Conservation (phyloP, 2,329 filamentous ascomycete species). For the Ascochyta fabae region DNA sequence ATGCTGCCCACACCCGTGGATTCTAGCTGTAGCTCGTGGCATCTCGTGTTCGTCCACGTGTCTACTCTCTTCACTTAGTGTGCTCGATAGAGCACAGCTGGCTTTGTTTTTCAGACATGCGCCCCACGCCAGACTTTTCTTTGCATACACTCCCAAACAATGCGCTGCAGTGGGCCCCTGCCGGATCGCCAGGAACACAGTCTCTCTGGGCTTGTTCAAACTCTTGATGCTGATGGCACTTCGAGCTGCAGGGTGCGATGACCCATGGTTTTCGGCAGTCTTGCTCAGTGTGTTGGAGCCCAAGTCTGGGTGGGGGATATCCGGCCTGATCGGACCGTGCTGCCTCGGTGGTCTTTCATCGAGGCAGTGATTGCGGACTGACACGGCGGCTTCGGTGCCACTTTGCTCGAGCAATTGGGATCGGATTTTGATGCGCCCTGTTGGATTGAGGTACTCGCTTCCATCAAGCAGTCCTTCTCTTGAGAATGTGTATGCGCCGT, state of each 20-base stretch:
- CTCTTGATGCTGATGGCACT: slow-evolving; percentile 1
- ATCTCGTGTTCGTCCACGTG: slow-evolving; percentile 16
- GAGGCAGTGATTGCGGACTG: slow-evolving; percentile 7
- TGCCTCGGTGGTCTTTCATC: slow-evolving; percentile 9
- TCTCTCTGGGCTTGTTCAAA: background rate
- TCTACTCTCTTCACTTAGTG: slow-evolving; percentile 23
- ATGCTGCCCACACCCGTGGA: slow-evolving; percentile 24
- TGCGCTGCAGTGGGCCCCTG: slow-evolving; percentile 21
- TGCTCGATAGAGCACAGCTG: slow-evolving; percentile 18
- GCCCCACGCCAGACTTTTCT: slow-evolving; percentile 30
- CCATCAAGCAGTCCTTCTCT: slow-evolving; percentile 31
- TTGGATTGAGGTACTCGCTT: slow-evolving; percentile 29
- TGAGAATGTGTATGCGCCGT: slow-evolving; percentile 34
- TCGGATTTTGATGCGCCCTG: slow-evolving; percentile 32
- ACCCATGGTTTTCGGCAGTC: slow-evolving; percentile 5
- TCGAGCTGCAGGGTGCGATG: slow-evolving; percentile 14
- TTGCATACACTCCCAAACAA: slow-evolving; percentile 27
- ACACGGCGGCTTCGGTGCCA: slow-evolving; percentile 19
- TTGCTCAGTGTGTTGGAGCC: background rate
- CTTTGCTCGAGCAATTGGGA: slow-evolving; percentile 18
- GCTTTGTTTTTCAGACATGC: slow-evolving; percentile 34
- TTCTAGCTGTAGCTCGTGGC: slow-evolving; percentile 22
- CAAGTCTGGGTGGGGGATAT: slow-evolving; percentile 33
- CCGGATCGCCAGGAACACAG: slow-evolving; percentile 27
- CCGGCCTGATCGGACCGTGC: slow-evolving; percentile 22